Base-by-base conservation (phyloP, 192 early-diverging fungal species). In the Geranomyces michiganensis region DNA sequence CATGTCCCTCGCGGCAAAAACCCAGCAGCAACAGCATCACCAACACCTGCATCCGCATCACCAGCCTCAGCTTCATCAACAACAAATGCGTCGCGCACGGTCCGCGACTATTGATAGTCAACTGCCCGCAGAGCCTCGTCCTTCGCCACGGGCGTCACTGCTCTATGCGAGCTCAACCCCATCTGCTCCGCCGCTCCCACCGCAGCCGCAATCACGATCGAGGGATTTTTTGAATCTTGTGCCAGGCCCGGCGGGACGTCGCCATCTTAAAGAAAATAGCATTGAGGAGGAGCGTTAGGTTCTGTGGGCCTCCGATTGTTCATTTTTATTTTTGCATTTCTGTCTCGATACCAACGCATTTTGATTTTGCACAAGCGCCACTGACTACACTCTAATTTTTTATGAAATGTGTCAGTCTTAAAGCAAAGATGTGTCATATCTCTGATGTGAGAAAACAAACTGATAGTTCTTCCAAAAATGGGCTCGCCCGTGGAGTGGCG, bases 161-260 rank as follows among this genome's bases (percentile, higher is more conserved):
- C 10, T 41, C 5, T 10, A 3, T 10, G 10, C 10, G 36, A 41
- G 36, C 36, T 10, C 36, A 41, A 41, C 10, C 5, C 36, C 36
- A 41, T 10, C 10, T 3, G 36, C 29, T 27, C 58, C 29, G 24
- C 58, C 31, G 58, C 17, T 60, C 58, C 21, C 31, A 8, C 58
- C 22, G 29, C 58, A 8, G 10, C 27, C 58, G 29, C 58, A 29
- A 31, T 27, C 58, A 8, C 58, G 17, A 8, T 60, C 58, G 21
- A 27, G 58, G 29, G 58, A 60, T 33, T 60, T 60, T 29, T 60
- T 60, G 58, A 27, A 60, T 29, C 26, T 60, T 8, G 15, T 29
- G 31, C 51, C n/a, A 9, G 17, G 31, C 8, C 58, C 6, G 3
- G 7, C 29, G 17, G 8, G 21, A 33, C 15, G 31, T 1, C 24